phyloP scores from a whole-genome alignment of 148 eudicot species.

The Pouteria glomerata region DNA sequence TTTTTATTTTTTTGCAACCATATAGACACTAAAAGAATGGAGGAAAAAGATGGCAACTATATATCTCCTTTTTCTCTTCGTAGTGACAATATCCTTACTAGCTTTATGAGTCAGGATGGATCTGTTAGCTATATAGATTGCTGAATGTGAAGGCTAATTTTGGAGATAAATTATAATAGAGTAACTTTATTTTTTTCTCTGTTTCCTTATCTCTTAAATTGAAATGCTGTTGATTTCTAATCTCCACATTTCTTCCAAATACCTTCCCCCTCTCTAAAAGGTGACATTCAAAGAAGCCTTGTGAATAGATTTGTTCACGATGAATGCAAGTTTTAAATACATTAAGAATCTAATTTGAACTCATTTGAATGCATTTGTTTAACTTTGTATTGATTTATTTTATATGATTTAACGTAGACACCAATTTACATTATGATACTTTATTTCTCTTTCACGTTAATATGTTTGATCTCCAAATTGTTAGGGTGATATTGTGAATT shows the following conservation, averaged over 20 bases:
- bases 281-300: neutral
- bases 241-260: neutral
- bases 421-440: too few relatives aligned
- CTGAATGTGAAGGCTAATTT: neutral
- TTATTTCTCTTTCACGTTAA: neutral
- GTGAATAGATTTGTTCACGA: neutral
- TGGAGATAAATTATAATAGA: neutral
- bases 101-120: conserved; percentile 81
- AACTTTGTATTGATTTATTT: too few relatives aligned
- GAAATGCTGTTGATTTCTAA: neutral
- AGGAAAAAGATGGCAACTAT: conserved; percentile 89
- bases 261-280: neutral
- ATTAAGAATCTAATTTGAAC: neutral
- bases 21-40: too few relatives aligned
- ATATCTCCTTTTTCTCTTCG: conserved; percentile 90
- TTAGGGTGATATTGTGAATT: neutral
- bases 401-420: too few relatives aligned
- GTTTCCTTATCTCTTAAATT: neutral
- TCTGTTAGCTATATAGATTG: neutral
- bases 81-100: conserved; percentile 76
- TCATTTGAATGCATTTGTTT: too few relatives aligned
- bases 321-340: neutral
- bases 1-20: too few relatives aligned
- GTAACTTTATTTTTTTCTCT: neutral
- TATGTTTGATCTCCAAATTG: neutral